These are phyloP conservation scores for Gymnopus androsaceus DNA, from an alignment of 1,284 basidiomycete genomes.

Conservation along the genomic window DNA sequence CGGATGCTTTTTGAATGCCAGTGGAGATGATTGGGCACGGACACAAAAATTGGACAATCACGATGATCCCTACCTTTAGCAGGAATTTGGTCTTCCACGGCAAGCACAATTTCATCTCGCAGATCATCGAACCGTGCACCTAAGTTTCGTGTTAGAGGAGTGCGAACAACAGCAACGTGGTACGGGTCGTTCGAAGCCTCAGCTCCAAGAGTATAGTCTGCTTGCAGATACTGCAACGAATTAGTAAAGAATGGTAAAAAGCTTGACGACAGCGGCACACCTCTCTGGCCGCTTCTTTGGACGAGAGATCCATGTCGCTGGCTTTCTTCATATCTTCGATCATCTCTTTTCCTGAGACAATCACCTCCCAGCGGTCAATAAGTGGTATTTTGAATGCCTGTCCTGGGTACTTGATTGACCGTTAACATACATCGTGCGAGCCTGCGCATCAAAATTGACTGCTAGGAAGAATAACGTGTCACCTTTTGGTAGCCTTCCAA, in stretches of 20 bases:
- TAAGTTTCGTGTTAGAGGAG: conserved; percentile 27
- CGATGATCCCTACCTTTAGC: conserved; percentile 2
- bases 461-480: too few species aligned
- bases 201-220: conserved; percentile 10
- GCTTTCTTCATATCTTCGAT: conserved; percentile 38
- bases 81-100: conserved; percentile 19
- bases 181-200: not conserved
- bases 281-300: conserved; percentile 28
- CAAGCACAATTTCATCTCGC: conserved; percentile 27
- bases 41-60: not conserved
- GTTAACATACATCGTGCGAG: too few species aligned
- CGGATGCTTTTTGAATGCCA: conserved; percentile 22
- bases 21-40: not conserved
- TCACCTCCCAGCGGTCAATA: conserved; percentile 31
- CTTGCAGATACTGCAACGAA: conserved; percentile 2
- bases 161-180: conserved; percentile 22
- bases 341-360: conserved; percentile 33
- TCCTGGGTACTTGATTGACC: conserved; percentile 15
- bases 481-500: conserved; percentile 15
- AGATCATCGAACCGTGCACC: conserved; percentile 25
- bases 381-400: conserved; percentile 34
- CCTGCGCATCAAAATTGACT: too few species aligned
- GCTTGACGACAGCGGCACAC: conserved; percentile 22
- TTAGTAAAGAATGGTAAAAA: too few species aligned
- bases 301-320: conserved; percentile 34